A percentile compares a stretch with the other conserved stretches of the same genome.
phyloP scores from a whole-genome alignment of 257 asterid species.

The Solanum neorickii region DNA sequence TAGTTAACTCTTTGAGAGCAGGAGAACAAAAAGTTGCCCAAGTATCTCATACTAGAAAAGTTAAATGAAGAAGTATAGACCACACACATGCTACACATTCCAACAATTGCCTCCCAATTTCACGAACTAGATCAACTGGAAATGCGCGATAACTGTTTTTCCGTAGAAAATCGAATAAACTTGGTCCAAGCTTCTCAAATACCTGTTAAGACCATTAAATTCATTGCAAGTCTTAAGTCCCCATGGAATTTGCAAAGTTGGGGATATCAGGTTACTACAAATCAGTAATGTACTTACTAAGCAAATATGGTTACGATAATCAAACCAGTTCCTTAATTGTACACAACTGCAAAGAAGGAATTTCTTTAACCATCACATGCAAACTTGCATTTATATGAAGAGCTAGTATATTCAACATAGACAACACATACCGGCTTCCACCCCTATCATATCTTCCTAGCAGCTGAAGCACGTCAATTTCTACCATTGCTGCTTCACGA shows the following conservation, averaged over 20 bases:
- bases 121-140: slow-evolving; percentile 55
- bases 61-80: not conserved
- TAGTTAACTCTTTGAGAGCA: not conserved
- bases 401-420: not conserved
- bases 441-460: slow-evolving; percentile 42
- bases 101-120: slow-evolving; percentile 51
- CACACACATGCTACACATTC: slow-evolving; percentile 56
- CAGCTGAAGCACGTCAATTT: slow-evolving; percentile 43
- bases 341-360: slow-evolving; percentile 53
- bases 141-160: slow-evolving; percentile 46
- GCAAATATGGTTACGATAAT: slow-evolving; percentile 50
- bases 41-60: slow-evolving; percentile 7
- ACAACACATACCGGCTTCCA: slow-evolving; percentile 34
- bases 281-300: slow-evolving; percentile 39
- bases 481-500: slow-evolving; percentile 46
- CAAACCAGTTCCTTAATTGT: slow-evolving; percentile 55
- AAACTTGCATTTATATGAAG: slow-evolving; percentile 1
- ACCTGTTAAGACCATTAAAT: slow-evolving; percentile 42
- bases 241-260: slow-evolving; percentile 12
- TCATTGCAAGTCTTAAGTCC: slow-evolving; percentile 28
- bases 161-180: slow-evolving; percentile 49
- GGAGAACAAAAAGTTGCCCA: not conserved
- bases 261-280: slow-evolving; percentile 17
- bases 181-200: slow-evolving; percentile 61
- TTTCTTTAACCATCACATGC: slow-evolving; percentile 22